Evolutionary conservation across 192 early-diverging fungal species (phyloP), one percentile per base, ranked within the genome.

Genomic region (Paraglomus brasilianum): DNA sequence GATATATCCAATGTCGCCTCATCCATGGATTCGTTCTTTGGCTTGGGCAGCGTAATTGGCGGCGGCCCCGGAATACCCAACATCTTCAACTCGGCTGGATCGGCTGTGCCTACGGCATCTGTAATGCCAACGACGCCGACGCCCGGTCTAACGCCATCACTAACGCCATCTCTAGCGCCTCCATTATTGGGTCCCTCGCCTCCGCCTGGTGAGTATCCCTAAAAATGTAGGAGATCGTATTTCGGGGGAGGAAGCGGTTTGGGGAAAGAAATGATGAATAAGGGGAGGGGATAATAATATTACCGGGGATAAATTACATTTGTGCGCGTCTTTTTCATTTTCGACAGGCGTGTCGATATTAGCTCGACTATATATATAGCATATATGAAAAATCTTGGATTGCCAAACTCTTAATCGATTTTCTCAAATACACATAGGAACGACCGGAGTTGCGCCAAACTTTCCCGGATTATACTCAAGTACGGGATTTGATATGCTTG

Each of bases 401-500:
- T 30, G 30, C 30, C 30, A 30, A 3, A 30, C 47, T 24, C 17
- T 17, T 10, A 14, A 11, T 9, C 10, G 7, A 11, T 46, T 21
- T 15, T 45, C 44, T 42, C 8, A 10, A 7, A 39, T 58, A 7
- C 38, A 22, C 1, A 0, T 48, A 64, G 39, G 40, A 45, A 7
- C 14, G 10, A 0, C n/a, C 19, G 61, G 61, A 9, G 61, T 64
- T 0, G 15, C 61, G 8, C 38, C 58, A 5, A 72, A 67, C 42
- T 72, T 74, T 19, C 66, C 73, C 0, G 81, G 81, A 22, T 46
- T 83, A 19, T 83, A 83, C 43, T 81, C 80, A 14, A 79, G 72
- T 30, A 75, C 79, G 4, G 81, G 81, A 24, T 83, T 83, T 66
- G 81, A 83, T 66, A 81, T 80, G 74, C 48, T 81, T 39, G 77